Conservation (phyloP, 2,329 filamentous ascomycete species). For the Bisporella sp. region DNA sequence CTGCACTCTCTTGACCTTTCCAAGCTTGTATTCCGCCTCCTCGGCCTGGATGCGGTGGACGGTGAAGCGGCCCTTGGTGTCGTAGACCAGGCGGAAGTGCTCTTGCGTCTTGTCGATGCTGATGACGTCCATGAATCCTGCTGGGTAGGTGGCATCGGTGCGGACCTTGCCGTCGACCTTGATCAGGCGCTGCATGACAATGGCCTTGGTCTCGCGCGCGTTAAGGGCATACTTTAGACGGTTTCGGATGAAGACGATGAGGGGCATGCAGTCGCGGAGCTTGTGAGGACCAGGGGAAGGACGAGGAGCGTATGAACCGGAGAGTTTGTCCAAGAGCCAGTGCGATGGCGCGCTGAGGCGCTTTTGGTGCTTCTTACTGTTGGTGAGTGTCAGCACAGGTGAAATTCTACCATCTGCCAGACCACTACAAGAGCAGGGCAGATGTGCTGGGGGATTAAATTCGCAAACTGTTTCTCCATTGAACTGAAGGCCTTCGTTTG, state of each 20-base stretch:
- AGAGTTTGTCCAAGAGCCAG: conserved; percentile 99
- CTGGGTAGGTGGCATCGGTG: conserved; percentile 95
- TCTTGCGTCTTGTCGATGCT: conserved; percentile 99
- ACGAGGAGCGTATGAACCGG: conserved; percentile 73
- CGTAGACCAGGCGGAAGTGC: conserved; percentile 99
- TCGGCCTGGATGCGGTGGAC: conserved; percentile 98
- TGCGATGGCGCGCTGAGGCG: conserved; percentile 97
- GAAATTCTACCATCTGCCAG: neutral
- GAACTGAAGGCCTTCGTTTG: neutral
- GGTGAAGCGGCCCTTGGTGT: conserved; percentile 99
- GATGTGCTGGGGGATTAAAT: neutral
- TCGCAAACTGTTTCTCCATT: neutral
- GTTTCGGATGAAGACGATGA: conserved; percentile 96
- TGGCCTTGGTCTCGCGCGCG: conserved; percentile 92
- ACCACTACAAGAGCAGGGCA: neutral
- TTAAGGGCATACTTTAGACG: conserved; percentile 99
- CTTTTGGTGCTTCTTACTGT: conserved; percentile 99
- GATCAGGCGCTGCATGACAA: conserved; percentile 99
- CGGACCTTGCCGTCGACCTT: conserved; percentile 99
- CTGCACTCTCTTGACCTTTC: conserved; percentile 99
- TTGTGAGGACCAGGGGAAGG: conserved; percentile 91
- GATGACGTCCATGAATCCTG: conserved; percentile 99
- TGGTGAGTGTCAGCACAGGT: conserved; percentile 5
- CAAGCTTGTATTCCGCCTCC: conserved; percentile 99
- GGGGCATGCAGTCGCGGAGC: conserved; percentile 95